Evolutionary conservation across 208 protist genomes (phyloP), one percentile per base, ranked within the genome.

Genomic region (Crithidia fasciculata): DNA sequence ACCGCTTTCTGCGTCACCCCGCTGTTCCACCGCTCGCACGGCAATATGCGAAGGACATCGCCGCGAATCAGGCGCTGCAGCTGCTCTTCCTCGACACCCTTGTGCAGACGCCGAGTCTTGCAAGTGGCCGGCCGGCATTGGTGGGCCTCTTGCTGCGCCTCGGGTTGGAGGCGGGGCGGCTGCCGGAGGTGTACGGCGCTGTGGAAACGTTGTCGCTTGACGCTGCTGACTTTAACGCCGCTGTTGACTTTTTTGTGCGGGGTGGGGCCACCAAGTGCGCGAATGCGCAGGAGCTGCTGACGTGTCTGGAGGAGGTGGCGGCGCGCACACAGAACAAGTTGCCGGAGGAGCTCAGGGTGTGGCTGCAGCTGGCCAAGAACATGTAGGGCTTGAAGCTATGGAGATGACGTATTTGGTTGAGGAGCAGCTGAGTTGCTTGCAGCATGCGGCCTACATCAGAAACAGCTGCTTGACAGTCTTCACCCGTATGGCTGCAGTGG

Each of bases 341-440:
- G 8, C 87, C 90, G 3, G 61, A 62, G 19, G 83, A 87, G 57
- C 72, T 95, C 68, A 69, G 73, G 54, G 68, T 72, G 57, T 95
- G 90, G 87, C 69, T 92, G 52, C 61, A 91, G 66, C 81, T 95
- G 10, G 57, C 62, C 13, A 74, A 44, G 56, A 67, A 79, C 15
- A 67, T 74, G 74, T 74, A 73, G 41, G 15, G 5, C 39, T 5
- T 57, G 52, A 7, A 53, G 28, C 15, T 49, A 8, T 55, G 50
- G 7, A 55, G 16, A 55, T 1, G 28, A 55, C 6, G 6, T 5
- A 12, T 55, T 55, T 55, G 5, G 15, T 19, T 55, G 8, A 18
- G 50, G 15, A 18, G 16, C 16, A 8, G 16, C 16, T 12, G 28
- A 28, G 28, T 28, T 28, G 28, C 28, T 28, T 28, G 28, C 28